phyloP scores from a whole-genome alignment of 148 eudicot species.

The Persicaria tinctoria region DNA sequence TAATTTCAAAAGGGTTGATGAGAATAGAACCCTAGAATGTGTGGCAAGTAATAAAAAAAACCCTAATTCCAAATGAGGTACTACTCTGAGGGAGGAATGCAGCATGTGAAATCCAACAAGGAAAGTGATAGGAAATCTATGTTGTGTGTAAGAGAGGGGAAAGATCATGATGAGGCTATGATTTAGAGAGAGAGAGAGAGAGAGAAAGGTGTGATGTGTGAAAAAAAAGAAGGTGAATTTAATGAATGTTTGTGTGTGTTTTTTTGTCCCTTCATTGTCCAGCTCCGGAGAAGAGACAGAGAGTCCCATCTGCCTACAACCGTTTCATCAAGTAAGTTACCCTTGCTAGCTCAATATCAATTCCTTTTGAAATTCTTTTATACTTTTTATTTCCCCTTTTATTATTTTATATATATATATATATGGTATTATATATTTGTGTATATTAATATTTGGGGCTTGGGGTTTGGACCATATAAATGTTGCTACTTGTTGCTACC shows the following conservation, averaged over 20 bases:
- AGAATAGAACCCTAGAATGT: constrained; percentile 5
- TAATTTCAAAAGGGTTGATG: not conserved
- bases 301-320: constrained; percentile 98
- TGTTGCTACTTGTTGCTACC: constrained; percentile 8
- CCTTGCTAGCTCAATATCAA: not conserved
- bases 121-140: constrained; percentile 10
- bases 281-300: constrained; percentile 99
- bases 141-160: constrained; percentile 8
- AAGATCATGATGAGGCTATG: constrained; percentile 35
- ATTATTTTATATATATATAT: not conserved
- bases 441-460: not conserved
- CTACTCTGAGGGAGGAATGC: not conserved
- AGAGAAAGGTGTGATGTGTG: not conserved
- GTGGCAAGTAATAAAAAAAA: not conserved
- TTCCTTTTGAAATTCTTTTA: not conserved
- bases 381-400: not conserved
- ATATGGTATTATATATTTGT: not conserved
- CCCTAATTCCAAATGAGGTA: constrained; percentile 2
- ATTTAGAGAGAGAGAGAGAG: constrained; percentile 21
- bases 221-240: constrained; percentile 17
- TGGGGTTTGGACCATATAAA: constrained; percentile 8
- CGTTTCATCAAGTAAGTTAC: constrained; percentile 91
- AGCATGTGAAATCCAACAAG: constrained; percentile 1
- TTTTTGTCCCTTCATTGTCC: constrained; percentile 19
- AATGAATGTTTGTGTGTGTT: constrained; percentile 17